phyloP scores from a whole-genome alignment of 352 stramenopile species.

The Phytophthora quininea region DNA sequence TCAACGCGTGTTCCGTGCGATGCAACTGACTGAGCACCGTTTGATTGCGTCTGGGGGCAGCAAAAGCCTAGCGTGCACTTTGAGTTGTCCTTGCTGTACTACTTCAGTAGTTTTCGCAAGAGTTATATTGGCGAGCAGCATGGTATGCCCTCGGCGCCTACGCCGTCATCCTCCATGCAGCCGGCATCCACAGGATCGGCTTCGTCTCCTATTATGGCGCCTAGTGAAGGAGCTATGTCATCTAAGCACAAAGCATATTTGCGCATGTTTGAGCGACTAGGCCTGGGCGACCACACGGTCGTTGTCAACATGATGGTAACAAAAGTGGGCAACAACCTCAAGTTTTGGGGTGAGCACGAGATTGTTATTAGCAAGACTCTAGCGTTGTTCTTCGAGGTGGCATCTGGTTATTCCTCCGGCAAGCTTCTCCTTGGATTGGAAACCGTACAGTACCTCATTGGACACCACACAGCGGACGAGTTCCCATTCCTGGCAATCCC shows the following conservation, averaged over 20 bases:
- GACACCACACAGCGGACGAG: conserved; percentile 96
- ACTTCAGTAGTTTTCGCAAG: conserved; percentile 95
- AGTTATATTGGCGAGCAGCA: conserved; percentile 93
- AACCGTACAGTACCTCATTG: conserved; percentile 97
- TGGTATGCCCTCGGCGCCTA: conserved; percentile 80
- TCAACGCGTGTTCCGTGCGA: conserved; percentile 95
- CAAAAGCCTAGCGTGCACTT: conserved; percentile 92
- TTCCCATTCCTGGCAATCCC: conserved; percentile 97
- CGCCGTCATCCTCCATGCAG: conserved; percentile 58
- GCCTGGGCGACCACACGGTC: conserved; percentile 96
- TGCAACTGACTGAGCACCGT: conserved; percentile 95
- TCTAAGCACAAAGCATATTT: conserved; percentile 96
- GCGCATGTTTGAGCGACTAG: conserved; percentile 98
- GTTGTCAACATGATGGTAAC: conserved; percentile 99
- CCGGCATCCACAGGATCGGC: conserved; percentile 19
- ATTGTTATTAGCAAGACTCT: conserved; percentile 97
- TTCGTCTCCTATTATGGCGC: conserved; percentile 87
- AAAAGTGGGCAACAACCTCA: conserved; percentile 99
- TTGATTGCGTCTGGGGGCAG: conserved; percentile 88
- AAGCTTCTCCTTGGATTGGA: conserved; percentile 98
- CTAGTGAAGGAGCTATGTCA: conserved; percentile 66
- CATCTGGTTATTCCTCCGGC: conserved; percentile 95
- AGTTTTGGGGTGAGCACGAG: conserved; percentile 97
- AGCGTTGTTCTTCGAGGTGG: conserved; percentile 97
- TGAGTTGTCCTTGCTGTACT: conserved; percentile 96